phyloP scores from a whole-genome alignment of 192 early-diverging fungal species.

The Backusella mclennaniae region DNA sequence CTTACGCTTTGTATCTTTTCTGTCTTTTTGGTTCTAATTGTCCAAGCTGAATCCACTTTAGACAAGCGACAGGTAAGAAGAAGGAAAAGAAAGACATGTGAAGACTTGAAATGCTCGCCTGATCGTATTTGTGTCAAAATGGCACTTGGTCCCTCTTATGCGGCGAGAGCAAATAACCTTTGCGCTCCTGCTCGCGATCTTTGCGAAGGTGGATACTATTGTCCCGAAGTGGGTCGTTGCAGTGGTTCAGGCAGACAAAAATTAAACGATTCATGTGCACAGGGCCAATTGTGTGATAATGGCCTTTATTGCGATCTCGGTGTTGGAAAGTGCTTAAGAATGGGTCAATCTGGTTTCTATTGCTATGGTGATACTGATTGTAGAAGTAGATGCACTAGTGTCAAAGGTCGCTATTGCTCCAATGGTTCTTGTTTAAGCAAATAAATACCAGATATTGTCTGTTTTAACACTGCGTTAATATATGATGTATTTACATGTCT shows the following conservation, averaged over 20 bases:
- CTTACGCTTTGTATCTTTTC: neutral
- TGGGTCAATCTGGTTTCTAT: neutral
- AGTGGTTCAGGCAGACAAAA: neutral
- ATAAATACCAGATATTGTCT: too few relatives aligned
- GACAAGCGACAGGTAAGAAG: neutral
- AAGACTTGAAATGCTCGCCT: neutral
- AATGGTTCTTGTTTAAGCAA: too few relatives aligned
- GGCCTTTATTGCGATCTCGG: neutral
- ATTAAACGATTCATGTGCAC: neutral
- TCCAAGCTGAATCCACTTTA: neutral
- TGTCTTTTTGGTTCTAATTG: neutral
- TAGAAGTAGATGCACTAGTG: too few relatives aligned
- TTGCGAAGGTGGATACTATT: neutral
- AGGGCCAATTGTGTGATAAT: neutral
- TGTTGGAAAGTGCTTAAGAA: neutral
- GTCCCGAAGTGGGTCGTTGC: neutral
- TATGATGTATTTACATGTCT: too few relatives aligned
- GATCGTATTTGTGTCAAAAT: neutral
- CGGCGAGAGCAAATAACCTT: neutral
- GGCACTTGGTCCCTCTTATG: neutral
- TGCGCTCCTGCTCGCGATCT: neutral
- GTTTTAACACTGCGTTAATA: too few relatives aligned
- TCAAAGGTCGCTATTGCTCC: too few relatives aligned
- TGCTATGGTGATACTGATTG: too few relatives aligned
- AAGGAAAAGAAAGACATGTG: neutral